Conservation (phyloP, 345 rosid genomes). For the Eucalyptus coolabah region DNA sequence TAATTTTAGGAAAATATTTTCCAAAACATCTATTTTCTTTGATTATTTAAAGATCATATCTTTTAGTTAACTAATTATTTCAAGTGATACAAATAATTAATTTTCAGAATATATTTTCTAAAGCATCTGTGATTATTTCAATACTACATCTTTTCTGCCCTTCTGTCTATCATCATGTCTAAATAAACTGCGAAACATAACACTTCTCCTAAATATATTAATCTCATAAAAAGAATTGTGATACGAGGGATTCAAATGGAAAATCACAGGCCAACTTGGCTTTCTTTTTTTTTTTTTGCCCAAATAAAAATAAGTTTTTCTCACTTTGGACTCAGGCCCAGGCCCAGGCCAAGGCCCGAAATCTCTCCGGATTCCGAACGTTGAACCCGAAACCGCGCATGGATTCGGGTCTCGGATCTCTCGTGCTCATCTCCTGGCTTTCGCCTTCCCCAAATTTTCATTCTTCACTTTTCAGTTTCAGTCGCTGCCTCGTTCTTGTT, state of each 20-base stretch:
- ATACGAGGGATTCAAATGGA: not conserved
- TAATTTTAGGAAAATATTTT: too few relatives aligned
- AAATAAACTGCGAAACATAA: not conserved
- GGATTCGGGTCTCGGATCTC: not conserved
- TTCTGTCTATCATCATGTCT: not conserved
- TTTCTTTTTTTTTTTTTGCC: not conserved
- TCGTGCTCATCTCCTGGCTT: not conserved
- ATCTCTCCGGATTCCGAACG: not conserved
- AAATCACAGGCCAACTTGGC: not conserved
- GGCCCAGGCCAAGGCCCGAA: not conserved
- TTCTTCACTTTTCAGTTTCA: not conserved
- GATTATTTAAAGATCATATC: not conserved
- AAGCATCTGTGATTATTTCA: not conserved
- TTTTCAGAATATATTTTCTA: too few relatives aligned
- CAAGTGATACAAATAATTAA: not conserved
- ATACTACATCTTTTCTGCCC: not conserved
- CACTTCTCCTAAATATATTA: accelerated
- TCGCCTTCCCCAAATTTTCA: not conserved
- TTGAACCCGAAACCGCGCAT: not conserved
- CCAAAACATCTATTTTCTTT: too few relatives aligned
- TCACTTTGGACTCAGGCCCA: not conserved
- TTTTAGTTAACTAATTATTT: not conserved
- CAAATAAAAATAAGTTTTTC: not conserved
- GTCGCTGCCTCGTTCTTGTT: not conserved
- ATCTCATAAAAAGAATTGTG: not conserved